phyloP scores from a whole-genome alignment of 805 yeast genomes.

The Candida pini region DNA sequence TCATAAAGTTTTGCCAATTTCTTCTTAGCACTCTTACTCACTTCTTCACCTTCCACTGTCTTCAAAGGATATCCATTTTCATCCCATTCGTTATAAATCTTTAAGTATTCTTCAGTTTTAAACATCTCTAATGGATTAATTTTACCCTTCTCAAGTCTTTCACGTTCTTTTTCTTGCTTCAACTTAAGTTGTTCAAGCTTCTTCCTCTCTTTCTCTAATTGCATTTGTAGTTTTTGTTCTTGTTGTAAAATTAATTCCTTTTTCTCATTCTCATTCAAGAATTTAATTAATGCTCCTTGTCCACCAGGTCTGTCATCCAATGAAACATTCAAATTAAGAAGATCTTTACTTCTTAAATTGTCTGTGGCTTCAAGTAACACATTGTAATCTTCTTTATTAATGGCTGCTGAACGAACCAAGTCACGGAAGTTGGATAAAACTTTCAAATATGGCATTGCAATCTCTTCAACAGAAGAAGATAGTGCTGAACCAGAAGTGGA shows the following conservation, averaged over 20 bases:
- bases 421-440: constrained; percentile 79
- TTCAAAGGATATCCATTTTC: constrained; percentile 77
- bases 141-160: constrained; percentile 61
- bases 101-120: constrained; percentile 37
- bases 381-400: constrained; percentile 44
- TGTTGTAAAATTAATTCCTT: constrained; percentile 57
- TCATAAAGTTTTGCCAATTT: constrained; percentile 74
- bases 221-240: constrained; percentile 48
- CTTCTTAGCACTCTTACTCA: constrained; percentile 80
- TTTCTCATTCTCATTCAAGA: constrained; percentile 65
- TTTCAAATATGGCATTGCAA: constrained; percentile 74
- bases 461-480: constrained; percentile 47
- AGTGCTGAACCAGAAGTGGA: constrained; percentile 17
- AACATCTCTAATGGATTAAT: constrained; percentile 71
- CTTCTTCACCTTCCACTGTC: constrained; percentile 71
- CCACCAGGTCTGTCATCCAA: constrained; percentile 83
- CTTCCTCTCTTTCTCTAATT: constrained; percentile 32
- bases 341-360: constrained; percentile 60
- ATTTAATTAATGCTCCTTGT: constrained; percentile 76
- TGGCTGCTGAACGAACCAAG: constrained; percentile 68
- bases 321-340: constrained; percentile 72
- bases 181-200: constrained; percentile 55
- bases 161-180: constrained; percentile 59
- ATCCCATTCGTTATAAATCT: constrained; percentile 69
- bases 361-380: constrained; percentile 70